Conservation (phyloP, 2,329 filamentous ascomycete genomes). For the Hansfordia pulvinata region DNA sequence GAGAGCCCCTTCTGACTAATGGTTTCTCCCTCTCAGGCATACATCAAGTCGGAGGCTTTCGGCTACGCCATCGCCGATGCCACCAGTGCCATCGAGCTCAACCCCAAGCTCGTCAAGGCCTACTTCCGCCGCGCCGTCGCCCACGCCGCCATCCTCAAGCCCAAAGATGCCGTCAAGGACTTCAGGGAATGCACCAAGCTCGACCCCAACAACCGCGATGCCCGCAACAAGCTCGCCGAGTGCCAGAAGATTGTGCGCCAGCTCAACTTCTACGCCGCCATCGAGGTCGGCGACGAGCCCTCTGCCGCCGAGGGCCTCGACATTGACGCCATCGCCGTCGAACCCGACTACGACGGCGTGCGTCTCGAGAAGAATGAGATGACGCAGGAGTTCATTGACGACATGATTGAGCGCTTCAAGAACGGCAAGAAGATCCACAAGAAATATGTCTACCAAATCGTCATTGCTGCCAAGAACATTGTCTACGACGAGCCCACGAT, state of each 20-base stretch:
- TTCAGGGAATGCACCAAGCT: slow-evolving; percentile 85
- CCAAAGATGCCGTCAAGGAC: slow-evolving; percentile 78
- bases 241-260: slow-evolving; percentile 92
- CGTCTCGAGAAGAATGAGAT: slow-evolving; percentile 67
- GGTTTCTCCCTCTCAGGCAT: slow-evolving; percentile 41
- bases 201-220: slow-evolving; percentile 79
- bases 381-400: slow-evolving; percentile 93
- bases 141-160: slow-evolving; percentile 79
- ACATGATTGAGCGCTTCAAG: slow-evolving; percentile 96
- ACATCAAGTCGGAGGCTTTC: slow-evolving; percentile 92
- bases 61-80: slow-evolving; percentile 88
- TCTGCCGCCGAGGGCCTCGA: slow-evolving; percentile 87
- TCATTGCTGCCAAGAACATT: slow-evolving; percentile 78
- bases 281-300: slow-evolving; percentile 83
- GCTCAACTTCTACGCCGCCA: slow-evolving; percentile 85
- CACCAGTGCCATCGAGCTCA: slow-evolving; percentile 79
- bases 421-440: slow-evolving; percentile 85
- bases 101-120: slow-evolving; percentile 82
- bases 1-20: slow-evolving; percentile 36
- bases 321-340: slow-evolving; percentile 71
- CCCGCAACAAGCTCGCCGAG: slow-evolving; percentile 78
- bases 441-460: slow-evolving; percentile 97
- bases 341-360: slow-evolving; percentile 74
- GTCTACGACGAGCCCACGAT: slow-evolving; percentile 90
- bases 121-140: slow-evolving; percentile 90